Base-by-base conservation (phyloP, 202 grass and related monocot genomes). In the Elaeis oleifera region DNA sequence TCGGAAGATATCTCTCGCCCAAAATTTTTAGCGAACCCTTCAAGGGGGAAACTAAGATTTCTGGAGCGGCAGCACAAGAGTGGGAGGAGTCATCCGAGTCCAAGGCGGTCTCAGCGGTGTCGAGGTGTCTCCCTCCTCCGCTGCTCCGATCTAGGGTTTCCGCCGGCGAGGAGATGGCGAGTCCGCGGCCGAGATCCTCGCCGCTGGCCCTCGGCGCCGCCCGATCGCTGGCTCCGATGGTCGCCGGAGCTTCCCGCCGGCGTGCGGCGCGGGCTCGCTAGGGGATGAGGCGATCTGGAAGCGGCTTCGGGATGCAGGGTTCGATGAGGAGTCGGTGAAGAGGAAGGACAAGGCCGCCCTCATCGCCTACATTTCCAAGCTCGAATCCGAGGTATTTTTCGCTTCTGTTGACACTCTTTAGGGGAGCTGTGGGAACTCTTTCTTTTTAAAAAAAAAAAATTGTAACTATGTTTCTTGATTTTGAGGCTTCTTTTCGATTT, bases 231-330 rank as follows among this genome's bases (percentile, higher is more conserved):
- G 11, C 36, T 44, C 9, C 36, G 36, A 44, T 2, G 36, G 9
- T 44, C 36, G 36, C 9, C 36, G 36, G 36, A 13, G 36, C 36
- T 44, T 13, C 36, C 13, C 20, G 53, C 16, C 32, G 53, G 31
- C 49, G 50, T 16, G 5, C 58, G 48, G 16, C 48, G 11, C 9
- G 15, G 71, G 19, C 5, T 28, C 51, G 15, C 73, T 59, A 3
- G 76, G 60, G 29, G 82, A 86, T 51, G 94, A 99, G 21, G 80
- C 82, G 77, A 92, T 99, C 69, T 92, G 94, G 94, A 83, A 69
- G 69, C 87, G 87, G 65, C 77, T 99, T 14, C 54, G 69, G 18
- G 82, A 84, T 18, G 88, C 85, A 0, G 94, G 94, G 16, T 77
- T 99, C 64, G 88, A 89, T 72, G 94, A 99, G 83, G 85, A 92